Conservation (phyloP, 257 asterid species). For the Orobanche coerulescens region DNA sequence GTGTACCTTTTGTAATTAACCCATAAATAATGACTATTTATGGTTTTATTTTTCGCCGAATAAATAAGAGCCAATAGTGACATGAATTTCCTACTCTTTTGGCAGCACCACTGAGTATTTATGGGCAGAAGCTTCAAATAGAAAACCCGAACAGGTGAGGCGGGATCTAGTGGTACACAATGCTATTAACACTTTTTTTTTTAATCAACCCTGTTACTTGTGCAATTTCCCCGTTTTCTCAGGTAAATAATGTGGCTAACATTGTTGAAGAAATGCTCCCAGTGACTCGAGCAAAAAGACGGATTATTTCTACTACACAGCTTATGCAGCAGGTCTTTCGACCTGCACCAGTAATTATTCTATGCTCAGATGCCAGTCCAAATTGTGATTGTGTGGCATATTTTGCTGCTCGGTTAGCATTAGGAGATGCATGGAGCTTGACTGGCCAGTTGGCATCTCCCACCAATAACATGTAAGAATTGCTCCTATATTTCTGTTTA, state of each 20-base stretch:
- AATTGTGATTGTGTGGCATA: conserved; percentile 44
- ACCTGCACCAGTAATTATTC: conserved; percentile 42
- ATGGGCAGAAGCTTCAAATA: conserved; percentile 54
- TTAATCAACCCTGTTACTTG: conserved; percentile 7
- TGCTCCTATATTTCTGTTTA: conserved; percentile 6
- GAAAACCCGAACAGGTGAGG: conserved; percentile 52
- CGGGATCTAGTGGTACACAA: conserved; percentile 8
- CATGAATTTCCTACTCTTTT: conserved; percentile 14
- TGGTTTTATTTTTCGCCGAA: background rate
- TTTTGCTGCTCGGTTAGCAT: conserved; percentile 50
- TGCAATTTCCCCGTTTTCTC: conserved; percentile 10
- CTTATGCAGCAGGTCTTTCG: conserved; percentile 59
- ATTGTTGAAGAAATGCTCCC: conserved; percentile 31
- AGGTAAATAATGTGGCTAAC: conserved; percentile 43
- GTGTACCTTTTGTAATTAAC: background rate
- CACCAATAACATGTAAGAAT: conserved; percentile 33
- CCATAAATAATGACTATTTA: background rate
- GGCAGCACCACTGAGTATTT: conserved; percentile 40
- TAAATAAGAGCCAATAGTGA: conserved; percentile 2
- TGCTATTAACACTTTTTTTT: background rate
- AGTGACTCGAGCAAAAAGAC: conserved; percentile 44
- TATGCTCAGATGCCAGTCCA: conserved; percentile 42
- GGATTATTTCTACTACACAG: conserved; percentile 51
- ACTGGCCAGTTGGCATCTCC: conserved; percentile 23
- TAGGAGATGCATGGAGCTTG: conserved; percentile 68